Base-by-base conservation (phyloP, 768 basidiomycete species). In the Tylopilus balloui region DNA sequence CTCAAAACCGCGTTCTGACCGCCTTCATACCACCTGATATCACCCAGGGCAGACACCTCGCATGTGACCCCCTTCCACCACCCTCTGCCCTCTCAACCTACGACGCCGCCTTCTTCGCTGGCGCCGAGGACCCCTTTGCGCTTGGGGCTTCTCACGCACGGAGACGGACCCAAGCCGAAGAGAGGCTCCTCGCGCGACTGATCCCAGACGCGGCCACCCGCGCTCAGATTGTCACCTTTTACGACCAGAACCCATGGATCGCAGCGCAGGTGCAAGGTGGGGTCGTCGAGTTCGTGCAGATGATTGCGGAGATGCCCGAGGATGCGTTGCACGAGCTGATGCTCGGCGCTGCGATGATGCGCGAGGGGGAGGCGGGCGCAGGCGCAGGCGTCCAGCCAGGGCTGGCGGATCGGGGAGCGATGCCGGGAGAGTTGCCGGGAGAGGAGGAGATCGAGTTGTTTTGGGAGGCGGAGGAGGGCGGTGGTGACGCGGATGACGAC, bases 31-130 rank as follows among this genome's bases (percentile, higher is more conserved):
- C 90, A 0, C 70, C 73, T 12, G 58, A 70, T 5, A 72, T 88
- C 4, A 66, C 78, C 12, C 69, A 73, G 5, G 70, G 68, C 12
- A 78, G 80, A 47, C 75, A 80, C 6, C 71, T 89, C 52, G 81
- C 85, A 9, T 96, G 86, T 57, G 95, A 97, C 61, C 93, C 94
- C 1, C 71, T 95, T 3, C 92, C 94, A 0, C 93, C 94, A 0
- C 69, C 68, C 6, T 75, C 77, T 1, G 68, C 77, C 3, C 59
- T 81, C 2, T 85, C 75, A 28, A 62, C 58, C 34, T 96, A 96
- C 67, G 76, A 92, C 53, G 70, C 76, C 4, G 65, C 65, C n/a
- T 96, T 93, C 69, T 94, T 97, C 71, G 70, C 66, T 14, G 79
- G 80, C 2, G 70, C 75, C 3, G 82, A 83, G 44, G 83, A 85